A percentile compares a stretch with the other conserved stretches of the same genome.
Evolutionary conservation across 257 asterid species (phyloP).

Genomic region (Cruciata laevipes): DNA sequence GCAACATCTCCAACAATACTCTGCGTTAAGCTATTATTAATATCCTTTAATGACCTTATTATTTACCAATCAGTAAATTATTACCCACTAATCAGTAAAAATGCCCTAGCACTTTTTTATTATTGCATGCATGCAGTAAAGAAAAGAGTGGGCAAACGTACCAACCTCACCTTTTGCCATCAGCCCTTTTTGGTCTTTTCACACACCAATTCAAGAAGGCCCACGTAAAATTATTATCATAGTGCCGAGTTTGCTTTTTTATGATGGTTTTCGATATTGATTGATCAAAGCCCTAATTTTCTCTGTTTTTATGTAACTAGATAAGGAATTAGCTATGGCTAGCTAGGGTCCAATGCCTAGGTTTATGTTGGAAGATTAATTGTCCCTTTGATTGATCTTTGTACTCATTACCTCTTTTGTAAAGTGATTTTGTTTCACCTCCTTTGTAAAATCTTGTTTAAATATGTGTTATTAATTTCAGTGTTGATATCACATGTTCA

Average conservation of each 20-base stretch:
- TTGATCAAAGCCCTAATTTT: background rate
- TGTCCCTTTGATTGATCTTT: background rate
- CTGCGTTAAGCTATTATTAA: background rate
- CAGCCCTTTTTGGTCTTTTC: background rate
- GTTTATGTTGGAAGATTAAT: too few species aligned
- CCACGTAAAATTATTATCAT: slow-evolving; percentile 5
- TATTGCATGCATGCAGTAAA: slow-evolving; percentile 16
- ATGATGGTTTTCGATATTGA: background rate
- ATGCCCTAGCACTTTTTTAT: background rate
- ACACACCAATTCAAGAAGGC: background rate
- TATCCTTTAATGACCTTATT: background rate
- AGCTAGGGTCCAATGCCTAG: background rate
- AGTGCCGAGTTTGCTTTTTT: background rate
- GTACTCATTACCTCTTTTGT: background rate
- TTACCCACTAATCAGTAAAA: background rate
- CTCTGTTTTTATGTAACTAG: background rate
- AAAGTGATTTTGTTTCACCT: background rate
- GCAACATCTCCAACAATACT: slow-evolving; percentile 19
- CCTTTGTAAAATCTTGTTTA: background rate
- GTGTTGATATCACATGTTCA: too few species aligned
- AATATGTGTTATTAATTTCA: background rate
- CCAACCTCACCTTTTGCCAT: background rate
- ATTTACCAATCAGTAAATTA: background rate
- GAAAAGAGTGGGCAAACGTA: background rate
- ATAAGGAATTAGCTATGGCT: background rate